Conservation (phyloP, 441 rosid species). For the Mallotus repandus region DNA sequence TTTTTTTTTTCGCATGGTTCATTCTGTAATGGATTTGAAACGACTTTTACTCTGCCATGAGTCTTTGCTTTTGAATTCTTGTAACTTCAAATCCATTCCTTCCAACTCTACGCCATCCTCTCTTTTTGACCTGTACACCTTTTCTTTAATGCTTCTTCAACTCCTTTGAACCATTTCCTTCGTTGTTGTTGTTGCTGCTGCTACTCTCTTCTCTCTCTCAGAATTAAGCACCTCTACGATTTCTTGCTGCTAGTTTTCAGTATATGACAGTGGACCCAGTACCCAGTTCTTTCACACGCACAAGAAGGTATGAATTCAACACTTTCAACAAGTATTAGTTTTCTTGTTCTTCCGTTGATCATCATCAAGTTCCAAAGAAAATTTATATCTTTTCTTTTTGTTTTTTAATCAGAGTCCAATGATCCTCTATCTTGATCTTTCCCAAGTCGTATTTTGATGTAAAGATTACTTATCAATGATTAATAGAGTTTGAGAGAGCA, state of each 20-base stretch:
- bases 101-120: neutral
- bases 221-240: neutral
- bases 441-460: too few relatives aligned
- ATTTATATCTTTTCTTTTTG: too few relatives aligned
- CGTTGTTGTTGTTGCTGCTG: too few relatives aligned
- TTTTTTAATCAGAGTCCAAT: too few relatives aligned
- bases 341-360: neutral
- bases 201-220: neutral
- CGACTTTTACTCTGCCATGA: neutral
- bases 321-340: neutral
- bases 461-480: too few relatives aligned
- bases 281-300: neutral
- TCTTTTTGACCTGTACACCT: neutral
- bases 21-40: neutral
- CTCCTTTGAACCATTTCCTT: neutral
- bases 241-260: neutral
- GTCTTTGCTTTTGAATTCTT: neutral
- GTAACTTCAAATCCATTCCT: neutral
- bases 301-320: constrained; percentile 11
- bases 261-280: too few relatives aligned
- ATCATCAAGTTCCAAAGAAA: too few relatives aligned
- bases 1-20: neutral
- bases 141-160: neutral
- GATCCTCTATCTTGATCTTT: too few relatives aligned
- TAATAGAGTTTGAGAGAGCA: too few relatives aligned